Evolutionary conservation across 768 basidiomycete genomes (phyloP).

Genomic region (Suillus americanus): DNA sequence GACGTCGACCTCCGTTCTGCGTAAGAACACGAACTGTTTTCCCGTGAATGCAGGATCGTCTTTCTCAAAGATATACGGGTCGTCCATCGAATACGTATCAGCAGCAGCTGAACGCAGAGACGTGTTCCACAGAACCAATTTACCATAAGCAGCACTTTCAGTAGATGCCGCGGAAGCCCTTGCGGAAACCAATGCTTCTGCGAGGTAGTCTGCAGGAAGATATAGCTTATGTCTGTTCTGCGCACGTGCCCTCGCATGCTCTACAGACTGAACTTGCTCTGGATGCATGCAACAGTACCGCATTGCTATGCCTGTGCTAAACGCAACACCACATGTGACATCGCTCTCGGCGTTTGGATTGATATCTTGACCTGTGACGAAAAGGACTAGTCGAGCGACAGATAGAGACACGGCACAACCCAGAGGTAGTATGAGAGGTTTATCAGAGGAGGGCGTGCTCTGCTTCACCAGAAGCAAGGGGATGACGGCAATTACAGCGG

Average conservation of each 20-base stretch:
- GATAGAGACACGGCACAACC: conserved; percentile 60
- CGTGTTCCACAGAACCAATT: conserved; percentile 46
- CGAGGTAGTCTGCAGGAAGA: conserved; percentile 50
- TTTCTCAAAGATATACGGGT: conserved; percentile 56
- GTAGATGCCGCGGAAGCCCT: conserved; percentile 33
- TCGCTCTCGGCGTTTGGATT: conserved; percentile 68
- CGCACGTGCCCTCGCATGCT: conserved; percentile 31
- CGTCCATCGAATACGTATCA: conserved; percentile 66
- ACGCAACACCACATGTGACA: conserved; percentile 67
- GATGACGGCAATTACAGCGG: conserved; percentile 51
- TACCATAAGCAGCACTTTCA: conserved; percentile 42
- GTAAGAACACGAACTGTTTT: conserved; percentile 46
- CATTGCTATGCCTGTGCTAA: conserved; percentile 52
- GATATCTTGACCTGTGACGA: conserved; percentile 78
- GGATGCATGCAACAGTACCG: conserved; percentile 52
- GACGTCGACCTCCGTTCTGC: conserved; percentile 30
- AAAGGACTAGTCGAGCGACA: conserved; percentile 60
- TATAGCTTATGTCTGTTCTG: conserved; percentile 53
- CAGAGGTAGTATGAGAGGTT: conserved; percentile 44
- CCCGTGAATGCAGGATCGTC: conserved; percentile 44
- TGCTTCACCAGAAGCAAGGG: conserved; percentile 32
- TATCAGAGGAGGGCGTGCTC: conserved; percentile 11
- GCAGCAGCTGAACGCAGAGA: conserved; percentile 62
- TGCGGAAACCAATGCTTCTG: conserved; percentile 45
- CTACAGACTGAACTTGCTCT: conserved; percentile 18